Evolutionary conservation across 164 flowering plant species (phyloP), one percentile per base, ranked within the genome.

Genomic region (Tetrastigma voinierianum): DNA sequence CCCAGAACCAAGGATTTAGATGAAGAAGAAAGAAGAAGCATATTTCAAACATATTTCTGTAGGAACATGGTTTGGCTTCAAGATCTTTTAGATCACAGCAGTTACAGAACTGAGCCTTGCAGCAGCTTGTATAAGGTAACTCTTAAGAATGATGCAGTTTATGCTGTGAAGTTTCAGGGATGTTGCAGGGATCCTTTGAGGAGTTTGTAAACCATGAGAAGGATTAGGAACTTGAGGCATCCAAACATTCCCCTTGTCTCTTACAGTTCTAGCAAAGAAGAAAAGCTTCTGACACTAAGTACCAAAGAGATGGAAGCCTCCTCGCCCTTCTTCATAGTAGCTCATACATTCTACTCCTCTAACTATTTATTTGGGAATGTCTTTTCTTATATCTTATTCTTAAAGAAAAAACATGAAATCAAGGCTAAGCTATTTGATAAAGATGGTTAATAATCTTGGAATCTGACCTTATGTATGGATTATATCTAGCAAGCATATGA

Each of bases 131-230:
- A 80, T 73, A 84, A 80, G 77, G 89, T 88, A 5, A 67, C 4
- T 9, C 67, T 83, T n/a, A 72, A 81, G 69, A 72, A 81, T 69
- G 70, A 70, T 17, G 59, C 47, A 9, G 32, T 61, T 12, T 80
- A 77, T 71, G 89, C 85, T 46, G 87, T 86, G 52, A 84, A 85
- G 78, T n/a, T n/a, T n/a, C n/a, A 84, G 88, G 81, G 78, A 78
- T 77, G 45, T 64, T 79, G 67, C 75, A 68, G 74, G 83, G 77
- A 10, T 71, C 85, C 1, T 53, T 54, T 10, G 83, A 82, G 23
- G 82, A 81, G 60, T 87, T 85, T 61, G 63, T 23, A 53, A 15
- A 73, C 77, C 10, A 81, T 85, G 88, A 76, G 56, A 62, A 65
- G 62, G 63, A 71, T 87, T 1, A 87, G 89, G 40, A 75, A 76